Base-by-base conservation (phyloP, 2,329 filamentous ascomycete genomes). In the Fusarium cicatricum region DNA sequence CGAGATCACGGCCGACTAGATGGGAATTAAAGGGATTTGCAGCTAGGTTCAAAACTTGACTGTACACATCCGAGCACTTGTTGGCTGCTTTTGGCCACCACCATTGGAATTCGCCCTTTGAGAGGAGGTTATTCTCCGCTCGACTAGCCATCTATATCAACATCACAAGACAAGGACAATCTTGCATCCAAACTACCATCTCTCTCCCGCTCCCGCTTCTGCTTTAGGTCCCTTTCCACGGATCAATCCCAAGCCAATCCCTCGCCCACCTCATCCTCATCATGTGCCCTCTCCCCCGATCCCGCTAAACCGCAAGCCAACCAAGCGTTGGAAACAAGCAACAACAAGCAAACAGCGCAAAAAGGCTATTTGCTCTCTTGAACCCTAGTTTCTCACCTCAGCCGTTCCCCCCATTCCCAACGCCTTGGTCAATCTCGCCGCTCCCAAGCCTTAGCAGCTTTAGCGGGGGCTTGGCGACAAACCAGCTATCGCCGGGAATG, bases 191-290 rank as follows among this genome's bases (percentile, higher is more conserved):
- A 33, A 19, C 38, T 31, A 28, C 16, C 45, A 36, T 47, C 36
- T 62, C 40, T 63, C 34, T 63, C 59, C 59, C 50, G 59, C 59
- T 59, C 55, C 37, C 53, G 46, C 54, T 59, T 21, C 49, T 40
- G 33, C 23, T 60, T 42, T 41, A 31, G 28, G 36, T 26, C 45
- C 11, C 23, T 38, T 32, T 17, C n/a, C 7, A 10, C 55, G 46
- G 55, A 60, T 38, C 36, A 11, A 37, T 49, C 49, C 59, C 38
- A 34, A 56, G 36, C 58, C 58, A 58, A 43, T 58, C 34, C 32
- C 26, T 33, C 26, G 19, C 43, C 39, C 34, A 50, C 34, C 33
- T 52, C 43, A 34, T 36, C n/a, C 58, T 42, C 47, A 31, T 48
- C 45, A 48, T 48, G 45, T 48, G 45, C 34, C 36, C 31, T 29